Conservation (phyloP, 257 asterid genomes). For the Ilex asprella region DNA sequence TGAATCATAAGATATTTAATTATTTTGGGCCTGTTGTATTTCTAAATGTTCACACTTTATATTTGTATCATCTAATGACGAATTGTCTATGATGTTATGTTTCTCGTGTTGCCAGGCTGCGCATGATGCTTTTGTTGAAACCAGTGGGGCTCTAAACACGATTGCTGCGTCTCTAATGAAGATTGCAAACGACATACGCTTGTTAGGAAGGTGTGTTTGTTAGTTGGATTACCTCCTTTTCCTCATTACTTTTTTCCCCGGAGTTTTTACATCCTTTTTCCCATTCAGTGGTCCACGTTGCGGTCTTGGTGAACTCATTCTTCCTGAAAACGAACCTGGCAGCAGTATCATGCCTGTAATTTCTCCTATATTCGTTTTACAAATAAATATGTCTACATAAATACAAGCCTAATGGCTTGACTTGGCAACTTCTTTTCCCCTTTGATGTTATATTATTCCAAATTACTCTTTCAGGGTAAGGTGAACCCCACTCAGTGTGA, state of each 20-base stretch:
- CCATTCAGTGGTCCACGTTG: slow-evolving; percentile 91
- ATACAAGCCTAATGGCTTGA: no score
- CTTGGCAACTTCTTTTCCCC: neutral
- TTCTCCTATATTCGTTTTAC: neutral
- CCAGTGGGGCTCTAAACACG: slow-evolving; percentile 95
- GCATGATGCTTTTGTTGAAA: slow-evolving; percentile 93
- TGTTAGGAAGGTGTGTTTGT: slow-evolving; percentile 77
- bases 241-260: slow-evolving; percentile 8
- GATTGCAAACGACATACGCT: slow-evolving; percentile 92
- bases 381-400: no score
- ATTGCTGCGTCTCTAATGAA: slow-evolving; percentile 87
- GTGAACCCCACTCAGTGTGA: slow-evolving; percentile 98
- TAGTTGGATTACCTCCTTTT: slow-evolving; percentile 10
- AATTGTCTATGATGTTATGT: slow-evolving; percentile 7
- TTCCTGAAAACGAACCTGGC: slow-evolving; percentile 99
- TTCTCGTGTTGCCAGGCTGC: slow-evolving; percentile 64
- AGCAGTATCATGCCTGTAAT: slow-evolving; percentile 99
- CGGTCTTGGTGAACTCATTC: slow-evolving; percentile 95
- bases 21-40: slow-evolving; percentile 5
- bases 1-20: no score
- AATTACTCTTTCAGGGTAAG: slow-evolving; percentile 62
- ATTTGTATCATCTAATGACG: neutral
- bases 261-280: slow-evolving; percentile 22
- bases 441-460: slow-evolving; percentile 10
- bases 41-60: slow-evolving; percentile 10